phyloP scores from a whole-genome alignment of 2,329 filamentous ascomycete species.

The Verticillium albo-atrum region DNA sequence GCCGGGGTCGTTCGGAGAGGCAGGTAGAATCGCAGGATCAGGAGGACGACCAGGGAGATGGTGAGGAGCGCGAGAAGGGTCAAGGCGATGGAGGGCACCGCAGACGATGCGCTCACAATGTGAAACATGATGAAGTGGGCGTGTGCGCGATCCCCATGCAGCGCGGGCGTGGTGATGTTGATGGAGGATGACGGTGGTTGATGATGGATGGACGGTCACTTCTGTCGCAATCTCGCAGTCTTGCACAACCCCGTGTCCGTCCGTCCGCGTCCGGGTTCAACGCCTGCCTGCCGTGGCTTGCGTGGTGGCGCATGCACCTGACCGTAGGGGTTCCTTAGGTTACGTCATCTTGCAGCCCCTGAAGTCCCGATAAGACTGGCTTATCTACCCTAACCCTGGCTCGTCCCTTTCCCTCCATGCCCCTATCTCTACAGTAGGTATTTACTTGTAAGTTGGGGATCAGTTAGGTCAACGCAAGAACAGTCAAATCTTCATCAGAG shows the following conservation, averaged over 20 bases:
- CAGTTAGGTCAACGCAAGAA: too few species aligned
- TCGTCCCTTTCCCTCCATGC: too few species aligned
- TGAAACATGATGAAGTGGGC: conserved; percentile 36
- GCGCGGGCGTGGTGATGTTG: neutral
- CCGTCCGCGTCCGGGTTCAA: neutral
- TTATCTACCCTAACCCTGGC: too few species aligned
- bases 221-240: neutral
- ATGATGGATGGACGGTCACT: neutral
- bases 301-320: too few species aligned
- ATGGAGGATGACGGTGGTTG: neutral
- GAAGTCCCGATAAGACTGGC: too few species aligned
- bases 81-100: conserved; percentile 77
- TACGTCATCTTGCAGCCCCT: too few species aligned
- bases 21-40: conserved; percentile 85
- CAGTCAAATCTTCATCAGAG: too few species aligned
- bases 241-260: neutral
- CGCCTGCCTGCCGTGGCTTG: too few species aligned
- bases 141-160: neutral
- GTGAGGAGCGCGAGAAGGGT: conserved; percentile 65
- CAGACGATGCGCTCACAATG: conserved; percentile 48
- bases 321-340: too few species aligned
- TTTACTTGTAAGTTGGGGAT: too few species aligned
- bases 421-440: too few species aligned
- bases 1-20: conserved; percentile 86
- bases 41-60: conserved; percentile 72